phyloP scores from a whole-genome alignment of 306 rosid genomes.

The Dicorynia guianensis region DNA sequence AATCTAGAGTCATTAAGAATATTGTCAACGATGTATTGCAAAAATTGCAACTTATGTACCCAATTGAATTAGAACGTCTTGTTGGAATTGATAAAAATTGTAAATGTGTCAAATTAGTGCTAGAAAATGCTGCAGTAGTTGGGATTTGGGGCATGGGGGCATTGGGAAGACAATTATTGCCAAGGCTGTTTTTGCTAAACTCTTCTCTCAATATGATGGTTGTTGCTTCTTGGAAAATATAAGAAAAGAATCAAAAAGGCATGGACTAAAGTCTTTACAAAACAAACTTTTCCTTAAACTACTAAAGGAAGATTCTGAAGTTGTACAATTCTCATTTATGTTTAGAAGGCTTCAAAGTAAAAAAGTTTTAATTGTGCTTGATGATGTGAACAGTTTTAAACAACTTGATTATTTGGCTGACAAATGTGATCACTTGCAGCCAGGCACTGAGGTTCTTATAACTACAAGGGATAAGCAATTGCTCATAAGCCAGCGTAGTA shows the following conservation, averaged over 20 bases:
- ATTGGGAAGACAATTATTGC: constrained; percentile 36
- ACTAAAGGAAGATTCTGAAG: background rate
- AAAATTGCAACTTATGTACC: background rate
- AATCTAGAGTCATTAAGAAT: background rate
- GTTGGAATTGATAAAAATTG: constrained; percentile 5
- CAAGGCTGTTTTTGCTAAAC: constrained; percentile 27
- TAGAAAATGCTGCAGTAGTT: background rate
- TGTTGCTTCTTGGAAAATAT: constrained; percentile 2
- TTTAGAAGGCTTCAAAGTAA: background rate
- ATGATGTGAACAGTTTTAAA: background rate
- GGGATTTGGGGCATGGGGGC: constrained; percentile 53
- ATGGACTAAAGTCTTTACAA: background rate
- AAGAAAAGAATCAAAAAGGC: background rate
- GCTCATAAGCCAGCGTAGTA: no score
- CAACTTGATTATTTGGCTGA: no score
- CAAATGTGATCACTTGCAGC: background rate
- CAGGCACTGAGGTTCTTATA: background rate
- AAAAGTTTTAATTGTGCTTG: constrained; percentile 19
- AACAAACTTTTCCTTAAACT: background rate
- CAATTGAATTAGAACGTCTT: constrained; percentile 3
- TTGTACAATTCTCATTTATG: background rate
- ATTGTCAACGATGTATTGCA: constrained; percentile 14
- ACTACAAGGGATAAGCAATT: background rate
- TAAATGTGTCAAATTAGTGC: background rate
- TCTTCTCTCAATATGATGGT: constrained; percentile 31